Evolutionary conservation across 495 filamentous ascomycete species (phyloP), one percentile per base, ranked within the genome.

Genomic region (Patellaria atrata): DNA sequence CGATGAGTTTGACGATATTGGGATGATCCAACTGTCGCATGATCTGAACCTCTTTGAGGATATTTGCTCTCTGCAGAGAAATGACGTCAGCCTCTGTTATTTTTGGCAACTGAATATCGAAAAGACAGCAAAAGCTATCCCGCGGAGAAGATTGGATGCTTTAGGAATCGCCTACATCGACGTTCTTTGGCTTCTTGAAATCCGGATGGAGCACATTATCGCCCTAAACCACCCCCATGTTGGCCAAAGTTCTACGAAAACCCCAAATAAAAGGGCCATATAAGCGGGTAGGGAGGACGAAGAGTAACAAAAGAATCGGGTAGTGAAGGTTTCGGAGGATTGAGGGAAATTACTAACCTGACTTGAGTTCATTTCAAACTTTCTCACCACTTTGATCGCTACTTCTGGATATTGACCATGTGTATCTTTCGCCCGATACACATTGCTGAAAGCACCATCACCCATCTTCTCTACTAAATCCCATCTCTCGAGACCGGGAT

Each of bases 361-460:
- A 62, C 71, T 83, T 32, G 75, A 81, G 55, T 94, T 96, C 80
- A 97, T 93, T 61, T 97, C 91, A 51, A 80, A 97, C 60, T 97
- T 97, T 37, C 89, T 77, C 35, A 97, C 89, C 15, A 97, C 89
- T 53, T 97, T 97, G 68, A 97, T 96, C 27, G 89, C 89, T 11
- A 89, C 84, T 49, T 97, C 80, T 26, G 71, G 75, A 25, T 67
- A 67, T 33, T 77, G 61, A 14, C 76, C 75, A 3, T 59, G 63
- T 21, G 61, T 65, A 56, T 97, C 91, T 38, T 64, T 66, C 12
- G 91, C 89, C 3, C 82, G 74, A 55, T 94, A 97, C 36, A 97
- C 89, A 42, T 97, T 97, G 65, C 87, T 94, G 67, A 97, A 97
- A 27, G 89, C 89, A 33, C 89, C 89, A 48, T 97, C 89, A 34